Percentiles rank a stretch among this genome's conserved stretches.
phyloP scores from a whole-genome alignment of 2,329 filamentous ascomycete species.

The Microdochium bolleyi region DNA sequence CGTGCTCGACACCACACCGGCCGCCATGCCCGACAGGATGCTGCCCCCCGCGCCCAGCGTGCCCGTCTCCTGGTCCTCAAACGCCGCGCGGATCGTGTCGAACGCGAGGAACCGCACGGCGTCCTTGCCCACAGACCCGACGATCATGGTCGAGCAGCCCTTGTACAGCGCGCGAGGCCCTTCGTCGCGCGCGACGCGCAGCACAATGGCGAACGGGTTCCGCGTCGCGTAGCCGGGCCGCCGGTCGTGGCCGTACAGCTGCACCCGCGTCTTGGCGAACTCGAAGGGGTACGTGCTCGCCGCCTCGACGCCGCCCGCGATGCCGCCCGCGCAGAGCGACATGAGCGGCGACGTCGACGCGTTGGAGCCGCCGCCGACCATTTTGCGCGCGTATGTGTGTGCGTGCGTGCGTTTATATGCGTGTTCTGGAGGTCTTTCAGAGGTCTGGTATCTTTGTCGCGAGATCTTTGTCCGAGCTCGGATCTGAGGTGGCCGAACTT shows the following conservation, averaged over 20 bases:
- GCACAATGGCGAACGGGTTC: conserved; percentile 49
- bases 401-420: no score
- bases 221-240: conserved; percentile 26
- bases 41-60: conserved; percentile 45
- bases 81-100: conserved; percentile 50
- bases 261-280: conserved; percentile 55
- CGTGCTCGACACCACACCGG: conserved; percentile 48
- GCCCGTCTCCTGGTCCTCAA: conserved; percentile 40
- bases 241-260: conserved; percentile 33
- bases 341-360: conserved; percentile 13
- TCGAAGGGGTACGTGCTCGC: conserved; percentile 48
- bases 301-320: conserved; percentile 21
- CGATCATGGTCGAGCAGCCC: conserved; percentile 42
- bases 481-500: no score
- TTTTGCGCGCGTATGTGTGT: neutral
- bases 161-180: conserved; percentile 51
- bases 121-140: conserved; percentile 55
- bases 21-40: conserved; percentile 49
- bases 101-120: conserved; percentile 56
- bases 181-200: conserved; percentile 45
- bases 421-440: no score
- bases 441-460: no score
- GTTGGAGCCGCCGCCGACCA: neutral
- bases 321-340: conserved; percentile 19
- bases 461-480: no score